Percentiles rank a stretch among this genome's conserved stretches.
Evolutionary conservation across 352 stramenopile species (phyloP).

Genomic region (Phytopythium cucurbitacearum): DNA sequence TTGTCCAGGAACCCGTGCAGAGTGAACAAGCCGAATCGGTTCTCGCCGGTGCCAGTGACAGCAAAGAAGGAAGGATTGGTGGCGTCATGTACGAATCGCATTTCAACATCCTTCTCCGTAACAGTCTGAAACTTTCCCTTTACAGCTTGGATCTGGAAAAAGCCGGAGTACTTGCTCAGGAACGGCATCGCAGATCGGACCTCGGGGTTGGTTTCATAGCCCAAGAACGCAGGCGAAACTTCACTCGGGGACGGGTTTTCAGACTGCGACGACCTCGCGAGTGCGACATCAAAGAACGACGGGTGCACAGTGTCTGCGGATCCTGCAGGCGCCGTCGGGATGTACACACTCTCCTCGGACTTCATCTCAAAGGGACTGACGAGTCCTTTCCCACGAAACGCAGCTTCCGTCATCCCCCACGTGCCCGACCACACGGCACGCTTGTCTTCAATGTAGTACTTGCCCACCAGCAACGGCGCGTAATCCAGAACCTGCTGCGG

Average conservation of each 20-base stretch:
- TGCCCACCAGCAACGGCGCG: conserved; percentile 66
- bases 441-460: conserved; percentile 85
- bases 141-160: conserved; percentile 82
- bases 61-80: conserved; percentile 59
- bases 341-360: conserved; percentile 74
- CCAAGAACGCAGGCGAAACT: conserved; percentile 57
- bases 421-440: conserved; percentile 69
- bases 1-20: conserved; percentile 76
- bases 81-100: conserved; percentile 81
- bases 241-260: conserved; percentile 32
- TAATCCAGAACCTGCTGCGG: conserved; percentile 61
- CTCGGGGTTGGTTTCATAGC: conserved; percentile 54
- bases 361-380: conserved; percentile 87
- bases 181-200: conserved; percentile 75
- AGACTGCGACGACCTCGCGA: conserved; percentile 47
- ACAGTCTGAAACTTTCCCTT: conserved; percentile 85
- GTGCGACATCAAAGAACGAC: conserved; percentile 31
- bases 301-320: conserved; percentile 42
- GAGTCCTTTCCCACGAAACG: conserved; percentile 68
- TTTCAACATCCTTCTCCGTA: conserved; percentile 70
- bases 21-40: conserved; percentile 74
- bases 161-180: conserved; percentile 77
- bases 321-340: conserved; percentile 18
- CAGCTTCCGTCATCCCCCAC: conserved; percentile 84
- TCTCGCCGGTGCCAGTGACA: conserved; percentile 67